Evolutionary conservation across 2,329 filamentous ascomycete species (phyloP).

Genomic region (Trichoderma harzianum): DNA sequence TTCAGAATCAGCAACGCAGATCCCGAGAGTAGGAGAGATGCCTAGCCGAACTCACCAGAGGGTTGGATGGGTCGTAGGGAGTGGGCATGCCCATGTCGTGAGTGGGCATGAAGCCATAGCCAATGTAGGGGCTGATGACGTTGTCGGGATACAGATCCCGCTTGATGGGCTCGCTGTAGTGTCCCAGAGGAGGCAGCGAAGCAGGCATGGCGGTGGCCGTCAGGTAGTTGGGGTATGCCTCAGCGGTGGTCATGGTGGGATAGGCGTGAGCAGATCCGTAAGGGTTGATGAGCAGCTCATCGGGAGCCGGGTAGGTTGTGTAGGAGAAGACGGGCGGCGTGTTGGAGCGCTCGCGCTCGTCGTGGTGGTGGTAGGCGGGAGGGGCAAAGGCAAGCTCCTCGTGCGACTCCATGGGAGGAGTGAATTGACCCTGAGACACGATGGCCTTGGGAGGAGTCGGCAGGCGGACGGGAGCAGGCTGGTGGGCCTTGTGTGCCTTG

Average conservation of each 20-base stretch:
- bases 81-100: conserved; percentile 61
- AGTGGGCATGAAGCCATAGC: conserved; percentile 61
- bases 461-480: conserved; percentile 18
- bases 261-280: conserved; percentile 55
- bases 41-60: conserved; percentile 66
- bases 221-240: conserved; percentile 56
- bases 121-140: conserved; percentile 63
- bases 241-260: conserved; percentile 48
- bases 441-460: conserved; percentile 36
- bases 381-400: conserved; percentile 66
- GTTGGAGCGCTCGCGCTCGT: conserved; percentile 65
- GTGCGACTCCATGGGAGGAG: conserved; percentile 56
- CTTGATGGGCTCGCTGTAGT: conserved; percentile 64
- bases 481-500: conserved; percentile 31
- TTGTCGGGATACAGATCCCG: conserved; percentile 58
- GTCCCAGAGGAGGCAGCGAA: conserved; percentile 62
- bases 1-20: conserved; percentile 48
- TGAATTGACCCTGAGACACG: conserved; percentile 53
- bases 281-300: conserved; percentile 59
- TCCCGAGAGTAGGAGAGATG: conserved; percentile 42
- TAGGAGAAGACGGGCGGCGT: conserved; percentile 68
- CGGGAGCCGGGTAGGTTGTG: conserved; percentile 63
- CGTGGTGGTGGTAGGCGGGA: conserved; percentile 28
- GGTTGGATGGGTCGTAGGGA: conserved; percentile 64
- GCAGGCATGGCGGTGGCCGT: conserved; percentile 50